Evolutionary conservation across 2,329 filamentous ascomycete species (phyloP).

Genomic region (Reticulascus tulasneorum): DNA sequence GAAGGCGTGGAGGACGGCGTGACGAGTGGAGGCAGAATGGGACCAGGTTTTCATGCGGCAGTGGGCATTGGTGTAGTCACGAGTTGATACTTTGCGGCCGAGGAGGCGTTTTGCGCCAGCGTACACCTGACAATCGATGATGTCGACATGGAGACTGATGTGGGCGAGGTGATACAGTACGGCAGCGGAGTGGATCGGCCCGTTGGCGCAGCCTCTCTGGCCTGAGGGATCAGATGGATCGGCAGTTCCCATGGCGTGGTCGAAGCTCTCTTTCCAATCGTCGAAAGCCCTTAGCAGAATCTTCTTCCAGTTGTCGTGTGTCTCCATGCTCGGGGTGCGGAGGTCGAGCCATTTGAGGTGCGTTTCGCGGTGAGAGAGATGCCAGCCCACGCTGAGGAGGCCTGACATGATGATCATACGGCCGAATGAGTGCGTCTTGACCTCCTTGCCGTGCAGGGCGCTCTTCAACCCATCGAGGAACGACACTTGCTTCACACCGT

Average conservation of each 20-base stretch:
- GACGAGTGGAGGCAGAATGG: conserved; percentile 66
- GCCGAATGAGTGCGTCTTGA: conserved; percentile 83
- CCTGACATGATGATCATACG: conserved; percentile 89
- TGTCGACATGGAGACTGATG: conserved; percentile 84
- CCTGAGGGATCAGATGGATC: conserved; percentile 27
- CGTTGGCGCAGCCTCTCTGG: conserved; percentile 52
- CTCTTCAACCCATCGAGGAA: conserved; percentile 84
- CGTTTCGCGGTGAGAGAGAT: conserved; percentile 81
- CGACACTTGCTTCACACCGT: conserved; percentile 72
- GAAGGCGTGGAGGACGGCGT: conserved; percentile 81
- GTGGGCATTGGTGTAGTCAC: conserved; percentile 70
- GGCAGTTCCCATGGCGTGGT: conserved; percentile 54
- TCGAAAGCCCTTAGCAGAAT: conserved; percentile 77
- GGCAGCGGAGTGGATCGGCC: conserved; percentile 72
- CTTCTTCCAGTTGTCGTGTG: conserved; percentile 72
- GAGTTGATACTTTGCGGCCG: conserved; percentile 71
- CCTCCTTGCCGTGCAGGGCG: conserved; percentile 74
- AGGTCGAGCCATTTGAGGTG: conserved; percentile 78
- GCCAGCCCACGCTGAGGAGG: conserved; percentile 86
- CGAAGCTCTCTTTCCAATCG: conserved; percentile 82
- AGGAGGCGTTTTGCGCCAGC: conserved; percentile 74
- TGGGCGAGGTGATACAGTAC: conserved; percentile 84
- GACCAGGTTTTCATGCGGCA: conserved; percentile 79
- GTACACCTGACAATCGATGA: conserved; percentile 87
- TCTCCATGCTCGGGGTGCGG: conserved; percentile 54